These are phyloP conservation scores for Lipomyces orientalis DNA, from an alignment of 805 yeast genomes.

Conservation along the genomic window DNA sequence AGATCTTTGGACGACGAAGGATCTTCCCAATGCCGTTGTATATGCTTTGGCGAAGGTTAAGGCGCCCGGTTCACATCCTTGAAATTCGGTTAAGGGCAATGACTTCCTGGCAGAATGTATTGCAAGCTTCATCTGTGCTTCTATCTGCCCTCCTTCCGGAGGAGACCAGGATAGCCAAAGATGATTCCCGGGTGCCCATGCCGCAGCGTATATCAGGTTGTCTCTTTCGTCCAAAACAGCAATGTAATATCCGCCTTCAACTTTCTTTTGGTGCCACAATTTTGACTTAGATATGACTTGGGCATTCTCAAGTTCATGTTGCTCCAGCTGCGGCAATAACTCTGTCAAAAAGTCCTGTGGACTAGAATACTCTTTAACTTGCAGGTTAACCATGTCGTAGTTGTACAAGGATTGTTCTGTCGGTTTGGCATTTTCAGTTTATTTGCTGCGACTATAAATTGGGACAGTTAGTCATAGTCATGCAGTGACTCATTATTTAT, in stretches of 20 bases:
- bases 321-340: not conserved
- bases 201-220: not conserved
- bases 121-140: not conserved
- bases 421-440: too few species aligned
- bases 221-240: not conserved
- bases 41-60: not conserved
- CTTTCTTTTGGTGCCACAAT: not conserved
- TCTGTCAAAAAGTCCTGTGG: not conserved
- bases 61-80: not conserved
- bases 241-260: not conserved
- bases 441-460: too few species aligned
- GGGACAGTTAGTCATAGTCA: too few species aligned
- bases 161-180: not conserved
- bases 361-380: not conserved
- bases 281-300: not conserved
- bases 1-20: not conserved
- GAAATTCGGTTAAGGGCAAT: not conserved
- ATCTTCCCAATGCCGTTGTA: not conserved
- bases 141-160: too few species aligned
- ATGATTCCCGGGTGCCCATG: not conserved
- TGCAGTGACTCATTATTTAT: too few species aligned
- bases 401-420: too few species aligned
- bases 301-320: not conserved
- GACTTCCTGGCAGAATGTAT: not conserved
- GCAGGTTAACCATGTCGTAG: not conserved